These are phyloP conservation scores for Scytalidium sp. DNA, from an alignment of 2,329 filamentous ascomycete species.

Conservation along the genomic window DNA sequence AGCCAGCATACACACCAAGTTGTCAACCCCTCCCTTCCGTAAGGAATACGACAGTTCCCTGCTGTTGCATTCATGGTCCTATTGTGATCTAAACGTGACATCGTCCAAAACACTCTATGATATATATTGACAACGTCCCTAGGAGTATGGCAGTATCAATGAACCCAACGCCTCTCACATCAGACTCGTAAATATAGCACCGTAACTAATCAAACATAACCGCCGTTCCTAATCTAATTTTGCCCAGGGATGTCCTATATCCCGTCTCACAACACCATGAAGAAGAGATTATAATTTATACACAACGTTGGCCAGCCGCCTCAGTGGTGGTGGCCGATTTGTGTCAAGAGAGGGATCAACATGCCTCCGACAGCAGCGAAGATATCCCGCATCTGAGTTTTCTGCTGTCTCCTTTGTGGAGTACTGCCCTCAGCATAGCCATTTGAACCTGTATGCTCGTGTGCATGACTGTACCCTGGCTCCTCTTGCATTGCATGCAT, in stretches of 20 bases:
- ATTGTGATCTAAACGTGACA: too few relatives aligned
- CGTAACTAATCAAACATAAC: background rate
- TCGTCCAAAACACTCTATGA: background rate
- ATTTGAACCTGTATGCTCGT: constrained; percentile 42
- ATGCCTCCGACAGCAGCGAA: constrained; percentile 72
- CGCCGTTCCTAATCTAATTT: background rate
- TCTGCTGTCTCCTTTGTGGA: constrained; percentile 48
- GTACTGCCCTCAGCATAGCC: constrained; percentile 49
- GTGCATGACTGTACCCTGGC: constrained; percentile 47
- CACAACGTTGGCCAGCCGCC: background rate
- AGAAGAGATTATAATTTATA: constrained; percentile 2
- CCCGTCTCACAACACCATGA: constrained; percentile 2
- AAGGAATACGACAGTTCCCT: too few relatives aligned
- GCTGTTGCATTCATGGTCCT: too few relatives aligned
- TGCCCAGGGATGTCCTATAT: constrained; percentile 1
- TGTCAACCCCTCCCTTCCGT: too few relatives aligned
- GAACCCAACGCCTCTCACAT: background rate
- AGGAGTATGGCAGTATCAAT: background rate
- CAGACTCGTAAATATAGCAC: background rate
- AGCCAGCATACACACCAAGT: too few relatives aligned
- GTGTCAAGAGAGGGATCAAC: constrained; percentile 73
- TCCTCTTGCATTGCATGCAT: constrained; percentile 98
- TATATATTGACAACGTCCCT: too few relatives aligned
- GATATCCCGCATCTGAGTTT: constrained; percentile 65
- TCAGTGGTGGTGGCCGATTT: constrained; percentile 71